Conservation (phyloP, 441 rosid species). For the Omphalea diandra region DNA sequence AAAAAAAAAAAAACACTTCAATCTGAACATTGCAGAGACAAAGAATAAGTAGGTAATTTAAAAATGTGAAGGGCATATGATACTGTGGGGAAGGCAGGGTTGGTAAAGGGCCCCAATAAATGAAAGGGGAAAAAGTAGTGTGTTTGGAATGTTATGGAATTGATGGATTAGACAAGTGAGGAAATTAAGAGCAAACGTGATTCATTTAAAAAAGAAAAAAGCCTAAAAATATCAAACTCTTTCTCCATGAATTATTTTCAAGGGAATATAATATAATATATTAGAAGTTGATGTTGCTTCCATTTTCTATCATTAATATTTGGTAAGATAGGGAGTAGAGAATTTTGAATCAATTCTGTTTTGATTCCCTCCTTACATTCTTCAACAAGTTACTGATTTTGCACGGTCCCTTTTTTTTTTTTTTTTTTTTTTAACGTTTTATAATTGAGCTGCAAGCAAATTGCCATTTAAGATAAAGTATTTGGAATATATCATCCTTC, state of each 20-base stretch:
- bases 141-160: constrained; percentile 6
- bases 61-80: not conserved
- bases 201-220: not conserved
- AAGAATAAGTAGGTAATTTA: too few relatives aligned
- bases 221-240: not conserved
- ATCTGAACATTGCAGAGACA: too few relatives aligned
- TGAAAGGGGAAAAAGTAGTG: not conserved
- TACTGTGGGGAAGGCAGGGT: not conserved
- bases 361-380: constrained; percentile 9
- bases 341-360: constrained; percentile 38
- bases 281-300: constrained; percentile 19
- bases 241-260: not conserved
- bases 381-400: constrained; percentile 17
- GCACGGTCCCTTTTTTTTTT: not conserved
- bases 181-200: not conserved
- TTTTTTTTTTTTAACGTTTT: too few relatives aligned
- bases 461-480: not conserved
- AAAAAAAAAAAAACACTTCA: too few relatives aligned
- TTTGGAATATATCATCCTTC: not conserved
- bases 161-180: constrained; percentile 4
- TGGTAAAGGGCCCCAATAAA: not conserved
- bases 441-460: too few relatives aligned
- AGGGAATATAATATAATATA: not conserved
- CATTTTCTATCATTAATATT: constrained; percentile 8
- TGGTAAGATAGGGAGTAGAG: constrained; percentile 25